A percentile compares a stretch with the other conserved stretches of the same genome.
These are phyloP conservation scores for Colletotrichum higginsianum DNA, from an alignment of 2,329 filamentous ascomycete species.

Conservation along the genomic window DNA sequence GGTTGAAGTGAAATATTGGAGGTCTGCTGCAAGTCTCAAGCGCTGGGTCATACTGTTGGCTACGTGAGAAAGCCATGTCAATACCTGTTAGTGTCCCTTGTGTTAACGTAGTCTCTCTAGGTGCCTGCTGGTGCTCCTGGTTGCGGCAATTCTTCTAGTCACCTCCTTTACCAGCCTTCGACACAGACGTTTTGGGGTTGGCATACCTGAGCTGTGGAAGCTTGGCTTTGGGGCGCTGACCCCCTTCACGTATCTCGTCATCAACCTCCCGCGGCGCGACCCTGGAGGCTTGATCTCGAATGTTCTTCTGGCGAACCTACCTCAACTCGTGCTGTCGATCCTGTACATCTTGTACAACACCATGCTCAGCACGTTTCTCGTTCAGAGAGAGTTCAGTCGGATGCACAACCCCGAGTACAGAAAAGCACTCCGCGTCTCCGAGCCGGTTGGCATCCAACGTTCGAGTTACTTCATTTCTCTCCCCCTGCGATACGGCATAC, in stretches of 20 bases:
- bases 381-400: conserved; percentile 61
- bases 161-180: conserved; percentile 39
- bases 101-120: background rate
- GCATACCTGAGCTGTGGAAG: conserved; percentile 45
- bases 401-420: conserved; percentile 49
- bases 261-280: conserved; percentile 47
- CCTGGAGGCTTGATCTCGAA: conserved; percentile 50
- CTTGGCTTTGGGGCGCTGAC: conserved; percentile 50
- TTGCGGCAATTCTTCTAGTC: conserved; percentile 35
- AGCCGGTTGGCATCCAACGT: conserved; percentile 57
- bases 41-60: conserved; percentile 1
- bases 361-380: conserved; percentile 61
- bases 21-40: conserved; percentile 10
- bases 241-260: conserved; percentile 48
- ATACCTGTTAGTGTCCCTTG: background rate
- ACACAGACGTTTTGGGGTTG: conserved; percentile 41
- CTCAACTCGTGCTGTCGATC: conserved; percentile 63
- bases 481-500: conserved; percentile 60
- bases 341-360: conserved; percentile 61
- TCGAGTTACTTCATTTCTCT: conserved; percentile 61
- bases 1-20: background rate
- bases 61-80: background rate
- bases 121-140: background rate
- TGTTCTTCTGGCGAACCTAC: conserved; percentile 60
- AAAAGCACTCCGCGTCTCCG: conserved; percentile 59